Evolutionary conservation across 75 land plant genomes (phyloP).

Genomic region (Sequoiadendron giganteum): DNA sequence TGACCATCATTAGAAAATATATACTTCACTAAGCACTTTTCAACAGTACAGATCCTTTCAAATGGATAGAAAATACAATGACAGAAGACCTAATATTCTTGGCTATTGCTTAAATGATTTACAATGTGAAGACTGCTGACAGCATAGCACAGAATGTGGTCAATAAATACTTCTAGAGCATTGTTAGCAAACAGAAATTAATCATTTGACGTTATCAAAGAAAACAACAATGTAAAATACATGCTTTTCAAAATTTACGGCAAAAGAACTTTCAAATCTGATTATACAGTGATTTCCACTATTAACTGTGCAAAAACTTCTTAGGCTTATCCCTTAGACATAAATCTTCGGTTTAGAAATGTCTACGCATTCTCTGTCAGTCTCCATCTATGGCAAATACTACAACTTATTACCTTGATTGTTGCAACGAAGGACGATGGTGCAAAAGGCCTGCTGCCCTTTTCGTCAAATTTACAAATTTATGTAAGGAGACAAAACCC

Average conservation of each 20-base stretch:
- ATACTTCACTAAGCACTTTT: neutral
- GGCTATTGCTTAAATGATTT: neutral
- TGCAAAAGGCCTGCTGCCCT: neutral
- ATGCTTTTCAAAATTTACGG: neutral
- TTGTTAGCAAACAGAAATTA: neutral
- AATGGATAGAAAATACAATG: neutral
- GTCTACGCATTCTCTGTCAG: neutral
- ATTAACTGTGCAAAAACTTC: neutral
- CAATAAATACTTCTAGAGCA: neutral
- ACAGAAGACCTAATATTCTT: neutral
- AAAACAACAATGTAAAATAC: neutral
- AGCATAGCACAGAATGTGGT: neutral
- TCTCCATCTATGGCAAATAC: neutral
- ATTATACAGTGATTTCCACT: neutral
- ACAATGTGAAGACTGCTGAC: neutral
- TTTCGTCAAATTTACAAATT: neutral
- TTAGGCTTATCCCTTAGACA: neutral
- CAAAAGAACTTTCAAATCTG: neutral
- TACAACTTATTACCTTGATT: neutral
- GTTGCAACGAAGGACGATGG: neutral
- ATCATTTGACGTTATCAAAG: neutral
- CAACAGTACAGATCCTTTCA: neutral
- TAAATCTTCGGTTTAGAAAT: neutral
- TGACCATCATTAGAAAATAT: neutral
- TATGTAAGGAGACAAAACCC: neutral